Evolutionary conservation across 2,329 filamentous ascomycete genomes (phyloP), one percentile per base, ranked within the genome.

Genomic region (Alternaria sp.): DNA sequence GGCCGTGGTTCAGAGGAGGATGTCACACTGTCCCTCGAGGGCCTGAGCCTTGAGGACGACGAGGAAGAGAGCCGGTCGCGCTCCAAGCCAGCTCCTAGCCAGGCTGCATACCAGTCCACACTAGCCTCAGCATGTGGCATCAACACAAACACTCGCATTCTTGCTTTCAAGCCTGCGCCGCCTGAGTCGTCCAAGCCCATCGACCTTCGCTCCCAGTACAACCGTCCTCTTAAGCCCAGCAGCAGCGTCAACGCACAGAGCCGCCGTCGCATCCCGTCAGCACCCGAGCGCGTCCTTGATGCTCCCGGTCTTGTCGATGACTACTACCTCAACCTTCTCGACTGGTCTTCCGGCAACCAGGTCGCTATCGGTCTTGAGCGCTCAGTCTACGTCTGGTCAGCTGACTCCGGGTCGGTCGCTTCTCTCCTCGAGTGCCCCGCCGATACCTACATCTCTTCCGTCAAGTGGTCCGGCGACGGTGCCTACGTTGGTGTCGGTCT

Each of bases 111-210:
- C 81, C 92, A 97, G 81, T 93, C 96, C 63, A 95, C 94, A 3
- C 85, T 98, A 49, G 94, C 95, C 49, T 90, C 90, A 70, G 95
- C 95, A 54, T 98, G 95, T 79, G 96, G 94, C 61, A 93, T 99
- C 67, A 95, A 90, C 77, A 88, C 97, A 66, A 97, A 94, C 85
- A 96, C 94, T 59, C 92, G 96, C 67, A 99, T 99, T 74, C 91
- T 99, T 55, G 92, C 96, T 64, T 99, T 97, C 87, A 99, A 99
- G 89, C 96, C 96, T 58, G 94, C 95, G 3, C 89, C 96, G n/a
- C 96, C 96, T 5, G 96, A 98, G 84, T 98, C 96, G 7, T 97
- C 94, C 33, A 97, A 97, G 87, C 96, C 96, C 37, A 97, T 99
- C 78, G 96, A 99, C 79, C 90, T 99, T 66, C 92, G 96, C 63